phyloP scores from a whole-genome alignment of 768 basidiomycete species.

The Tricholoma hemisulphureum region DNA sequence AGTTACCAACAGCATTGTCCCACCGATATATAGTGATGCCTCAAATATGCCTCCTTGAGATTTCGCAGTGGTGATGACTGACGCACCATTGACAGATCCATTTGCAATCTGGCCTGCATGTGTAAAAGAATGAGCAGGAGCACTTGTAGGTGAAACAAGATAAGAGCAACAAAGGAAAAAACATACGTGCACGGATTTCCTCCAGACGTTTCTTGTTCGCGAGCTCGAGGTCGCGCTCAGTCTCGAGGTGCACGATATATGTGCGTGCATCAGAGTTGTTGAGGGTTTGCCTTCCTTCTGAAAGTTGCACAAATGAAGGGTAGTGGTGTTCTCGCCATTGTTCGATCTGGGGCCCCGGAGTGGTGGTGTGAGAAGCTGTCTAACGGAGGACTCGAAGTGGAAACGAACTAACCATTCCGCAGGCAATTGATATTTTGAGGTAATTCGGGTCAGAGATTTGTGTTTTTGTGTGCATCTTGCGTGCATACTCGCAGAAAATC shows the following conservation, averaged over 20 bases:
- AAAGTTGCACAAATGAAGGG: slow-evolving; percentile 77
- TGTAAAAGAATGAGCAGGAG: neutral
- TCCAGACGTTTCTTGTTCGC: slow-evolving; percentile 30
- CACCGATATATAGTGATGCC: slow-evolving; percentile 30
- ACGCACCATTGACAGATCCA: neutral
- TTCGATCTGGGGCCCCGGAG: slow-evolving; percentile 81
- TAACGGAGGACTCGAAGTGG: neutral
- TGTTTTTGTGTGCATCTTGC: slow-evolving; percentile 80
- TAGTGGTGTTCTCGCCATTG: slow-evolving; percentile 93
- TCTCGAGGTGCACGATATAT: slow-evolving; percentile 43
- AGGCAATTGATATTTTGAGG: slow-evolving; percentile 77
- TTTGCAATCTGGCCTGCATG: neutral
- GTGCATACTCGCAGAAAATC: slow-evolving; percentile 81
- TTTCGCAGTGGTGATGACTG: neutral
- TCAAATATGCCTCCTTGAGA: slow-evolving; percentile 19
- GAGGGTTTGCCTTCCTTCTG: slow-evolving; percentile 30
- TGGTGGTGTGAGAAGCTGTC: slow-evolving; percentile 10
- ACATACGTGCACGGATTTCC: slow-evolving; percentile 17
- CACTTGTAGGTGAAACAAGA: neutral
- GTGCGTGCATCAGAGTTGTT: slow-evolving; percentile 59
- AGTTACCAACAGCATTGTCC: slow-evolving; percentile 12
- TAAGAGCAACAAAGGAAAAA: no score
- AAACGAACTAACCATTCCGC: slow-evolving; percentile 63
- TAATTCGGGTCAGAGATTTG: slow-evolving; percentile 83
- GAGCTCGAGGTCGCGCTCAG: slow-evolving; percentile 41